Conservation (phyloP, 2,329 filamentous ascomycete genomes). For the Trichoderma polysporum region DNA sequence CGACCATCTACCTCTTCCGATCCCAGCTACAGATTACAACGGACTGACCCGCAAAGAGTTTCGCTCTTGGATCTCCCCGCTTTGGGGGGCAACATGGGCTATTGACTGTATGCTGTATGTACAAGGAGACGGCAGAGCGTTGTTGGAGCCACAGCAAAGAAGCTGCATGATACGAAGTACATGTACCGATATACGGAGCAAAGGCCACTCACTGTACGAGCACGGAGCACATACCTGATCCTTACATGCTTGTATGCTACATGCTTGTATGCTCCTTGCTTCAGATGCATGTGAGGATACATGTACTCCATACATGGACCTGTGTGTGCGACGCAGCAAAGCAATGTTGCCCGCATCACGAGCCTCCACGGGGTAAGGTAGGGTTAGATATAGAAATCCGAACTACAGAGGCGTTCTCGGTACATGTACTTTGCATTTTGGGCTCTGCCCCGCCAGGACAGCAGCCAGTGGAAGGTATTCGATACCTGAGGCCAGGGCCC, state of each 20-base stretch:
- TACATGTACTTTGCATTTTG: neutral
- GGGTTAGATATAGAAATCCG: neutral
- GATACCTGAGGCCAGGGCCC: neutral
- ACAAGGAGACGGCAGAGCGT: neutral
- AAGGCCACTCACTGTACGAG: neutral
- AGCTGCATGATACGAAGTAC: neutral
- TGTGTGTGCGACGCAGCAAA: constrained; percentile 12
- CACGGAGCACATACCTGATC: neutral
- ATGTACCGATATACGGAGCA: constrained; percentile 1
- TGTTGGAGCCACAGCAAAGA: neutral
- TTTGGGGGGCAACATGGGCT: neutral
- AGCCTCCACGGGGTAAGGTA: constrained; percentile 16
- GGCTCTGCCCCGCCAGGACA: neutral
- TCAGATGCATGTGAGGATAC: constrained; percentile 5
- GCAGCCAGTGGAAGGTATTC: neutral
- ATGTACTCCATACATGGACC: constrained; percentile 3
- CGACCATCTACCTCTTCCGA: neutral
- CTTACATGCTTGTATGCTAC: neutral
- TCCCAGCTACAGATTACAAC: neutral
- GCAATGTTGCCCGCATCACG: constrained; percentile 15
- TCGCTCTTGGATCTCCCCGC: neutral
- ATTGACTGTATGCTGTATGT: neutral
- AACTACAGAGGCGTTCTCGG: neutral
- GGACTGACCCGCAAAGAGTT: constrained; percentile 1
- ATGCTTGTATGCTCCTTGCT: neutral